Conservation (phyloP, 441 rosid genomes). For the Jatropha multifida region DNA sequence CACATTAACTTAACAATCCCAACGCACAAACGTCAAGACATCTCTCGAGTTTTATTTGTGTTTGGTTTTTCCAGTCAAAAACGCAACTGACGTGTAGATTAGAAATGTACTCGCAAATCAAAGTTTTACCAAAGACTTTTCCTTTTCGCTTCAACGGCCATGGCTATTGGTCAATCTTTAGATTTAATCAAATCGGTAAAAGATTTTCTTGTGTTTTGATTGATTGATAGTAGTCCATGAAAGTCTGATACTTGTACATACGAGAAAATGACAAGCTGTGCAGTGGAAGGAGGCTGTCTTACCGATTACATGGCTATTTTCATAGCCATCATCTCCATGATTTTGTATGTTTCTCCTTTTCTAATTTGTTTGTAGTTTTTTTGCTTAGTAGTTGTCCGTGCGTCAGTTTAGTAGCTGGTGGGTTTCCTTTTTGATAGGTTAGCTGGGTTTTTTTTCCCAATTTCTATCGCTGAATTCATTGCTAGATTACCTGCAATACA, state of each 20-base stretch:
- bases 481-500: not conserved
- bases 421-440: not conserved
- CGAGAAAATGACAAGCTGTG: conserved; percentile 54
- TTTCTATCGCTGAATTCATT: not conserved
- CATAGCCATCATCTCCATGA: conserved; percentile 50
- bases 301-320: conserved; percentile 72
- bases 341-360: conserved; percentile 41
- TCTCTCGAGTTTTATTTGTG: not conserved
- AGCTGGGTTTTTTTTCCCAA: not conserved
- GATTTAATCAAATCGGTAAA: conserved; percentile 8
- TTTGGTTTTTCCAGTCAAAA: conserved; percentile 3
- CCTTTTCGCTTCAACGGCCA: conserved; percentile 10
- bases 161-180: conserved; percentile 3
- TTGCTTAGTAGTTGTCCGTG: not conserved
- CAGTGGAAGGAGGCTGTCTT: conserved; percentile 69
- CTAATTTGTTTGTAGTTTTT: not conserved
- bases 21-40: not conserved
- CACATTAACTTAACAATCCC: not conserved
- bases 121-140: not conserved
- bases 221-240: not conserved
- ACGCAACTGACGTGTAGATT: no score
- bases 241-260: conserved; percentile 1
- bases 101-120: not conserved
- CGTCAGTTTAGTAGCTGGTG: not conserved
- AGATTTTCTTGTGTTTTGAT: not conserved